A percentile compares a stretch with the other conserved stretches of the same genome.
phyloP scores from a whole-genome alignment of 2,329 filamentous ascomycete species.

The Ascochyta lentis region DNA sequence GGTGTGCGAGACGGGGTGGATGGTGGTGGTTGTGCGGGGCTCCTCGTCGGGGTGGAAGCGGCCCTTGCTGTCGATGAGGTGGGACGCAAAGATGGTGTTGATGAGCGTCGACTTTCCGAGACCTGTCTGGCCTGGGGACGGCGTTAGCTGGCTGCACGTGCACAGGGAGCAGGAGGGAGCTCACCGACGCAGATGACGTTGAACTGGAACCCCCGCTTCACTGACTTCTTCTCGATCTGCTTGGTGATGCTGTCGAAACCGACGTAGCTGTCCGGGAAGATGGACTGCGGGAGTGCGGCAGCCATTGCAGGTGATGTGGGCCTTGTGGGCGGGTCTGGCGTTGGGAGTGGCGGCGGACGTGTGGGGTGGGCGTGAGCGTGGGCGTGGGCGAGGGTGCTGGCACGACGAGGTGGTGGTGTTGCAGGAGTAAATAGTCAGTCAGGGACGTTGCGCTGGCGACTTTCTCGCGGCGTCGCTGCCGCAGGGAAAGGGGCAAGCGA shows the following conservation, averaged over 20 bases:
- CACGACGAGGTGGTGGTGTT: slow-evolving; percentile 21
- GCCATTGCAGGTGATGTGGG: slow-evolving; percentile 60
- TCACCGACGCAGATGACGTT: slow-evolving; percentile 99
- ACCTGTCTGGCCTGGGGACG: slow-evolving; percentile 83
- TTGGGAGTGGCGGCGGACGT: slow-evolving; percentile 19
- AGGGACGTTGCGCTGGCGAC: slow-evolving; percentile 44
- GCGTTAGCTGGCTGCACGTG: slow-evolving; percentile 11
- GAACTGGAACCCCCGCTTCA: slow-evolving; percentile 99
- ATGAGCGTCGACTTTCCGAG: slow-evolving; percentile 98
- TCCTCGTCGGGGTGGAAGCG: slow-evolving; percentile 90
- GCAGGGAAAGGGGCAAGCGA: slow-evolving; percentile 52
- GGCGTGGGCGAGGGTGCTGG: slow-evolving; percentile 17
- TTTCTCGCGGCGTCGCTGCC: slow-evolving; percentile 47
- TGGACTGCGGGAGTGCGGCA: slow-evolving; percentile 65
- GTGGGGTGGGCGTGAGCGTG: slow-evolving; percentile 14
- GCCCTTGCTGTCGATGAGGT: slow-evolving; percentile 98
- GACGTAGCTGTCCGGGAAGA: slow-evolving; percentile 96
- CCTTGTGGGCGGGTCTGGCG: slow-evolving; percentile 29
- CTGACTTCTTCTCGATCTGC: slow-evolving; percentile 98
- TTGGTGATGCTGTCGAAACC: slow-evolving; percentile 99
- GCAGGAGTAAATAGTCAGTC: slow-evolving; percentile 41
- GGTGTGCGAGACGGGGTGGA: slow-evolving; percentile 96
- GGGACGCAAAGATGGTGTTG: slow-evolving; percentile 99
- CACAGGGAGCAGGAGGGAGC: slow-evolving; percentile 50
- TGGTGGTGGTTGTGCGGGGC: slow-evolving; percentile 95